phyloP scores from a whole-genome alignment of 495 filamentous ascomycete species.

The Penicillium diatomitis region DNA sequence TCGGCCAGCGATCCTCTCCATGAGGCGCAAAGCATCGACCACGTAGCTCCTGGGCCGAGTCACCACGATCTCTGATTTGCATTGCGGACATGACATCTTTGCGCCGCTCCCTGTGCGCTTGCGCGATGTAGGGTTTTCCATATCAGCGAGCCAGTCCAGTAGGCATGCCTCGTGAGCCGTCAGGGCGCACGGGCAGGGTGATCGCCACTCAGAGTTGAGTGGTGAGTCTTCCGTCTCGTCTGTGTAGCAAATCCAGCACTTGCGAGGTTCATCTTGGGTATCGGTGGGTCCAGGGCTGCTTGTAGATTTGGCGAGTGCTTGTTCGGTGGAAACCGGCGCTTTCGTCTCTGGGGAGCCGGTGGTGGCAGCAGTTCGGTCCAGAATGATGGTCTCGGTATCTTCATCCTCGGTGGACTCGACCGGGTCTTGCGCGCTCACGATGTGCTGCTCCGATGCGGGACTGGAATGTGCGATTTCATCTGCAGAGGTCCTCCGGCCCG shows the following conservation, averaged over 20 bases:
- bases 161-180: constrained; percentile 87
- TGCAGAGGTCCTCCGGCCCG: constrained; percentile 22
- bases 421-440: constrained; percentile 4
- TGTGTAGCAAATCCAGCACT: constrained; percentile 90
- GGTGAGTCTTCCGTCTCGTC: constrained; percentile 70
- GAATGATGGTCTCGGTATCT: constrained; percentile 35
- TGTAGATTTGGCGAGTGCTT: constrained; percentile 9
- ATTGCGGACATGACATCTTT: constrained; percentile 75
- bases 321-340: constrained; percentile 8
- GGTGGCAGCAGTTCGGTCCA: constrained; percentile 28
- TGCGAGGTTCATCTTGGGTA: constrained; percentile 42
- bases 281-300: constrained; percentile 7
- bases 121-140: constrained; percentile 53
- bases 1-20: constrained; percentile 46
- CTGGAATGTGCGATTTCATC: constrained; percentile 20
- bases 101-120: constrained; percentile 36
- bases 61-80: constrained; percentile 71
- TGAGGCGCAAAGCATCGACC: constrained; percentile 46
- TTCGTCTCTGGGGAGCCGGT: constrained; percentile 6
- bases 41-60: constrained; percentile 60
- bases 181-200: constrained; percentile 79
- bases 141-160: constrained; percentile 79
- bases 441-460: constrained; percentile 8
- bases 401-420: constrained; percentile 23
- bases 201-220: constrained; percentile 65